These are phyloP conservation scores for Colletotrichum orbiculare DNA, from an alignment of 2,329 filamentous ascomycete genomes.

Conservation along the genomic window DNA sequence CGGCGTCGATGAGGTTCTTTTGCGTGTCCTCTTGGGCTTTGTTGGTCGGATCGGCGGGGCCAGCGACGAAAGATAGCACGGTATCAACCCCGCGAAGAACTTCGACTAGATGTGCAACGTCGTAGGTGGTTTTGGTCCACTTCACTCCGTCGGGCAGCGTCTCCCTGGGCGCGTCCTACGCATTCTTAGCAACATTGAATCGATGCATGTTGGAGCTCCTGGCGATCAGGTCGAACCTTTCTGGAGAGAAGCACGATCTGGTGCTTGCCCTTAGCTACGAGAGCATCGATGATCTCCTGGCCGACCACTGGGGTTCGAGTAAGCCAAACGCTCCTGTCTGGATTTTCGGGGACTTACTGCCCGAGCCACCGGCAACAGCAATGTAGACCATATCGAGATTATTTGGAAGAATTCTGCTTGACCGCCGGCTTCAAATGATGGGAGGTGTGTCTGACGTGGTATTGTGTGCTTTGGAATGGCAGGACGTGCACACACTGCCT, in stretches of 20 bases:
- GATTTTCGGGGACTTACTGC: not conserved
- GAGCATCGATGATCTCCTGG: slow-evolving; percentile 61
- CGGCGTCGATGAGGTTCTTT: slow-evolving; percentile 67
- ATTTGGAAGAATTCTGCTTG: not conserved
- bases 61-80: slow-evolving; percentile 62
- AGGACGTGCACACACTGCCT: too few relatives aligned
- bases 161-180: slow-evolving; percentile 39
- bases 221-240: slow-evolving; percentile 46
- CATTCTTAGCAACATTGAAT: not conserved
- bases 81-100: slow-evolving; percentile 60
- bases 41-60: slow-evolving; percentile 37
- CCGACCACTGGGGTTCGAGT: slow-evolving; percentile 57
- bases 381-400: slow-evolving; percentile 39
- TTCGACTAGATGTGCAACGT: slow-evolving; percentile 50
- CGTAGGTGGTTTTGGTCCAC: slow-evolving; percentile 58
- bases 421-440: not conserved
- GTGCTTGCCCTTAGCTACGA: slow-evolving; percentile 61
- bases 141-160: slow-evolving; percentile 44
- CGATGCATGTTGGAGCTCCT: not conserved
- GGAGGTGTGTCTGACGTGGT: not conserved
- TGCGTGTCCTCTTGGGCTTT: slow-evolving; percentile 62
- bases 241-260: slow-evolving; percentile 63
- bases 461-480: too few relatives aligned
- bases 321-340: not conserved
- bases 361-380: slow-evolving; percentile 41